Percentiles rank a stretch among this genome's conserved stretches.
phyloP scores from a whole-genome alignment of 306 rosid genomes.

The Ochetophila trinervis region DNA sequence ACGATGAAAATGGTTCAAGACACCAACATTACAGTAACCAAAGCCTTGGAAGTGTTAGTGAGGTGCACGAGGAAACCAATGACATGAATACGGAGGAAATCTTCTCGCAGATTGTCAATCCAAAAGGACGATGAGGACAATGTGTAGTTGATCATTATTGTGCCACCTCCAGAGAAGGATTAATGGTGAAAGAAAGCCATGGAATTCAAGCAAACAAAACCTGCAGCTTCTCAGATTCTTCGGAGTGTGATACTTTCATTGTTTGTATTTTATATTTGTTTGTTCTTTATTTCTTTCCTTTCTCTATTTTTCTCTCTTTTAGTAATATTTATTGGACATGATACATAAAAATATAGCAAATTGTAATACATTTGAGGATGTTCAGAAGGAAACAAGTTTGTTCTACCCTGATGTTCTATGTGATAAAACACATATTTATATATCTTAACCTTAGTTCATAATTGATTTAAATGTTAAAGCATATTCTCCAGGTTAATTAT shows the following conservation, averaged over 20 bases:
- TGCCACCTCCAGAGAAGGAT: conserved; percentile 1
- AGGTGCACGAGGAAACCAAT: conserved; percentile 15
- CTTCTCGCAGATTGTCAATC: conserved; percentile 51
- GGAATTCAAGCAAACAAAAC: conserved; percentile 5
- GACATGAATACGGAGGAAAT: conserved; percentile 23
- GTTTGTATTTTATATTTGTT: conserved; percentile 10
- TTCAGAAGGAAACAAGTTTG: conserved; percentile 15
- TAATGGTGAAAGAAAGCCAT: conserved; percentile 3
- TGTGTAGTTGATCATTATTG: not conserved
- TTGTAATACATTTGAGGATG: conserved; percentile 12
- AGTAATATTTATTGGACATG: conserved; percentile 17
- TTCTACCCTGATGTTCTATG: conserved; percentile 24
- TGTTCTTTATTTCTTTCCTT: not conserved
- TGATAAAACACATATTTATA: conserved; percentile 11
- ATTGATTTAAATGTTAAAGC: too few species aligned
- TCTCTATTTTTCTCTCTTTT: conserved; percentile 4
- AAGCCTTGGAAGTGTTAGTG: conserved; percentile 44
- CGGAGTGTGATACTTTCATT: conserved; percentile 12
- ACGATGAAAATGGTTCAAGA: conserved; percentile 18
- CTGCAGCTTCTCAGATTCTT: not conserved
- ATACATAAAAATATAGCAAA: conserved; percentile 12
- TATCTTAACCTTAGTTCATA: not conserved
- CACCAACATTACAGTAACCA: conserved; percentile 41
- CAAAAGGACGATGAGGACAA: conserved; percentile 31
- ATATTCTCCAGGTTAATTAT: too few species aligned